Base-by-base conservation (phyloP, 352 stramenopile genomes). In the Pythium plurisporium region DNA sequence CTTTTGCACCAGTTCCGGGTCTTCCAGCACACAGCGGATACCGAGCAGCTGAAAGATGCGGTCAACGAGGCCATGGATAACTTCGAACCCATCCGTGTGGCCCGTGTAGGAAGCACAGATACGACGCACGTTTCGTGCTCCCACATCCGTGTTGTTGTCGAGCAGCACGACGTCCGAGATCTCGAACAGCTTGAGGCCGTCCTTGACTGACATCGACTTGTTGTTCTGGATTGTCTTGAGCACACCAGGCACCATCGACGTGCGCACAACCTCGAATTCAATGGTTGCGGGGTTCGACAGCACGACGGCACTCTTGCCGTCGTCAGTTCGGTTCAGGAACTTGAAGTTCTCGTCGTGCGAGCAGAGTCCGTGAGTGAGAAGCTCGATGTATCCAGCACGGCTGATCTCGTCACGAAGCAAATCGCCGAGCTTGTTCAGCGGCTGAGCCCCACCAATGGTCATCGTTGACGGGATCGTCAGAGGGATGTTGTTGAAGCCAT, bases 401-500 rank as follows among this genome's bases (percentile, higher is more conserved):
- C 87, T 95, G 70, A 99, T 98, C 72, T 99, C 97, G 55, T 98
- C 92, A 19, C 98, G 90, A 34, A 99, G 70, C 50, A 98, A 85
- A 72, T 99, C 98, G 22, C 89, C 89, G 33, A 99, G 83, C 56
- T 98, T 95, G 81, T 99, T 99, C 3, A 99, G 79, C 9, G 97
- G 97, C 67, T 99, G 94, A 38, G 97, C 85, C 49, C 81, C 79
- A 51, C 96, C 98, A 23, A 99, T 97, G 8, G 95, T 98, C 67
- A 96, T 86, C 34, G 96, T 99, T 15, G 79, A 67, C 27, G 98
- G 97, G 30, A 99, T 86, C 56, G 81, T 97, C 37, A 93, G 92
- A 38, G 92, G 87, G 68, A 99, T 99, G 62, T 99, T 99, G 84
- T 99, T 99, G 73, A 99, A 99, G 36, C 98, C 98, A 74, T 99